Percentiles rank a stretch among this genome's conserved stretches.
phyloP scores from a whole-genome alignment of 768 basidiomycete species.

The Xerocomellus chrysenteron region DNA sequence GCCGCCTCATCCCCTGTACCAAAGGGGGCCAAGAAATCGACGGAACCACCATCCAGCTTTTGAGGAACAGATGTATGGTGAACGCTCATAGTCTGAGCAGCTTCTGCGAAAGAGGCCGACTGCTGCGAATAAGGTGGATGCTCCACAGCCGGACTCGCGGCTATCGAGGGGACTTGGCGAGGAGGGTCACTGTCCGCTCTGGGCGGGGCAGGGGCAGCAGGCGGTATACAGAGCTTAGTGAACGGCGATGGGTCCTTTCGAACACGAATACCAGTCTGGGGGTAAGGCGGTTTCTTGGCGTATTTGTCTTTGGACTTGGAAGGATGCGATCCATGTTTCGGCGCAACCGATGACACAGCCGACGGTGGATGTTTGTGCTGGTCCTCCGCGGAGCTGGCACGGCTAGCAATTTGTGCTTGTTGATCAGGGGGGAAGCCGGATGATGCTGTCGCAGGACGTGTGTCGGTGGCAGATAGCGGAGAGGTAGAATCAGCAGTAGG shows the following conservation, averaged over 20 bases:
- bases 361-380: slow-evolving; percentile 15
- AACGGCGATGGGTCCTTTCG: slow-evolving; percentile 36
- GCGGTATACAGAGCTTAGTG: slow-evolving; percentile 6
- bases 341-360: neutral
- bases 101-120: slow-evolving; percentile 9
- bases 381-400: slow-evolving; percentile 11
- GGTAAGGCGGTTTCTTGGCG: slow-evolving; percentile 42
- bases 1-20: slow-evolving; percentile 16
- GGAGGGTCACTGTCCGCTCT: slow-evolving; percentile 13
- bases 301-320: slow-evolving; percentile 41
- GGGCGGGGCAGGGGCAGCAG: slow-evolving; percentile 8
- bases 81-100: slow-evolving; percentile 1
- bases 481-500: neutral
- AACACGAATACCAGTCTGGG: slow-evolving; percentile 47
- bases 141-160: slow-evolving; percentile 10
- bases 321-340: slow-evolving; percentile 17
- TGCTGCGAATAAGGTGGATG: slow-evolving; percentile 14
- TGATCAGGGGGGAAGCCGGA: neutral
- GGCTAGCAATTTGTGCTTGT: neutral
- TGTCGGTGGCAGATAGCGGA: neutral
- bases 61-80: slow-evolving; percentile 8
- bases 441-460: neutral
- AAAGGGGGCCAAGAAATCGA: slow-evolving; percentile 28
- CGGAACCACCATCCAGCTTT: slow-evolving; percentile 14
- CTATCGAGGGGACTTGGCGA: slow-evolving; percentile 11